phyloP scores from a whole-genome alignment of 2,329 filamentous ascomycete species.

The Leptodontidium sp. region DNA sequence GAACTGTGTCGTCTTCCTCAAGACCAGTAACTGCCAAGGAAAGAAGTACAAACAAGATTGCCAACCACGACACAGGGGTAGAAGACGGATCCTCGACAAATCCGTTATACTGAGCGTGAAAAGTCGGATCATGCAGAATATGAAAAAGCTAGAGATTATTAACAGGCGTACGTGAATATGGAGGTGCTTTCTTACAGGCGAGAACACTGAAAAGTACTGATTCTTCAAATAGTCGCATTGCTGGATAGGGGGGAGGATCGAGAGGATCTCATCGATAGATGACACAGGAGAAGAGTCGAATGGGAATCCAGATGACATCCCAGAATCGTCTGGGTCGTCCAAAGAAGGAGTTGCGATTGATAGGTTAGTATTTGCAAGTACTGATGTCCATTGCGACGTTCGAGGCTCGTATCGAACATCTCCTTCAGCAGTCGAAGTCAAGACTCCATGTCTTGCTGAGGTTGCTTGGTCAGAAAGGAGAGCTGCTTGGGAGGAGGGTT shows the following conservation, averaged over 20 bases:
- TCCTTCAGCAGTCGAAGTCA: constrained; percentile 17
- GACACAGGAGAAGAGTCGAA: constrained; percentile 1
- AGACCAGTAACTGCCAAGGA: constrained; percentile 30
- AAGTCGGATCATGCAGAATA: constrained; percentile 33
- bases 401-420: constrained; percentile 23
- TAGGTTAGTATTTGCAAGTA: constrained; percentile 25
- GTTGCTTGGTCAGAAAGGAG: neutral
- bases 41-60: constrained; percentile 30
- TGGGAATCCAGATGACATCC: constrained; percentile 15
- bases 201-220: constrained; percentile 30
- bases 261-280: constrained; percentile 26
- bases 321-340: constrained; percentile 12
- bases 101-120: constrained; percentile 23
- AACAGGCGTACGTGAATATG: neutral
- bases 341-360: constrained; percentile 24
- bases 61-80: constrained; percentile 25
- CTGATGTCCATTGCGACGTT: constrained; percentile 26
- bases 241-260: constrained; percentile 27
- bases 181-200: constrained; percentile 19
- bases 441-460: constrained; percentile 4
- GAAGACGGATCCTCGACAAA: constrained; percentile 27
- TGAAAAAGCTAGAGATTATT: constrained; percentile 26
- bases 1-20: constrained; percentile 28
- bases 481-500: neutral
- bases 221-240: constrained; percentile 31